These are phyloP conservation scores for Hymenoscyphus repandus DNA, from an alignment of 2,329 filamentous ascomycete species.

Conservation along the genomic window DNA sequence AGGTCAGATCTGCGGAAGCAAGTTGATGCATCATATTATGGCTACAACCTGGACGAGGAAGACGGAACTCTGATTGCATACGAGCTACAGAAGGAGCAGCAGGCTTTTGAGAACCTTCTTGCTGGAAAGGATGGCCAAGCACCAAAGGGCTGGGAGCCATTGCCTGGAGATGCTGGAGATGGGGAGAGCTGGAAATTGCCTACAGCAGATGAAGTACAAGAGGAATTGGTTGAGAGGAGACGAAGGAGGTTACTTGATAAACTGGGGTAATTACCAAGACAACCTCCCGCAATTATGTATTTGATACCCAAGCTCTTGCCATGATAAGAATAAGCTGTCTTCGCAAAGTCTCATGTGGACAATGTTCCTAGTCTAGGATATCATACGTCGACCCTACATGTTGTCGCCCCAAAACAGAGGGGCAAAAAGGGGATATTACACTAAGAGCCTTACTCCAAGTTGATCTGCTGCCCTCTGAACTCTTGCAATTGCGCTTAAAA, in stretches of 20 bases:
- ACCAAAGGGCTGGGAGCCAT: constrained; percentile 71
- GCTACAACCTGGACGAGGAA: constrained; percentile 89
- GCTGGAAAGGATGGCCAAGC: constrained; percentile 50
- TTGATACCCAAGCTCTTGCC: background rate
- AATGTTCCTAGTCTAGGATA: no score
- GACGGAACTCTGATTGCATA: constrained; percentile 75
- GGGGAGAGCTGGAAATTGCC: constrained; percentile 79
- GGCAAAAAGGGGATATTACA: no score
- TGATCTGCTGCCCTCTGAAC: no score
- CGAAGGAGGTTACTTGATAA: constrained; percentile 81
- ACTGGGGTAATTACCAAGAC: constrained; percentile 25
- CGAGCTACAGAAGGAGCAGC: constrained; percentile 76
- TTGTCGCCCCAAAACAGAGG: no score
- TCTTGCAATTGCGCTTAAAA: no score
- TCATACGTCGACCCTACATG: no score
- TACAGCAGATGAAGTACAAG: constrained; percentile 85
- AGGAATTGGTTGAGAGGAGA: constrained; percentile 83
- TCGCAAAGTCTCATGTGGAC: no score
- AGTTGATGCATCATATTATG: constrained; percentile 94
- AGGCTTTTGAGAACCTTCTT: constrained; percentile 67
- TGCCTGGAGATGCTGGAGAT: constrained; percentile 84
- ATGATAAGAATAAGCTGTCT: background rate
- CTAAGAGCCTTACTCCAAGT: no score
- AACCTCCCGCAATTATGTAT: background rate
- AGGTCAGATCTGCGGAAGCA: constrained; percentile 65